Base-by-base conservation (phyloP, 1,139 yeast species). In the Torulaspora pretoriensis region DNA sequence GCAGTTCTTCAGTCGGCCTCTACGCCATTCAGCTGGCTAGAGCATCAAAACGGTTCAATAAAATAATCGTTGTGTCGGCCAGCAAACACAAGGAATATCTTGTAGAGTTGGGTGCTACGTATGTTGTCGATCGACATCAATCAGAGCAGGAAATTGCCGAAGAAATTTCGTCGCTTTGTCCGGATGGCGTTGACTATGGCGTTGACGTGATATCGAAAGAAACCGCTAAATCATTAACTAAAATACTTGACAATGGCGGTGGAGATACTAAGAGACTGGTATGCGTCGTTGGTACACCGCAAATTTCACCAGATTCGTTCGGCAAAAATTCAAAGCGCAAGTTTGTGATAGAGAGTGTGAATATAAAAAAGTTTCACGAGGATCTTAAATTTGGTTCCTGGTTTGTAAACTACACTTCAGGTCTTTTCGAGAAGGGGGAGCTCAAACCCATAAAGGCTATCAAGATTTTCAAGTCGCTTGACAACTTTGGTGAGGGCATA, bases 161-260 rank as follows among this genome's bases (percentile, higher is more conserved):
- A 42, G 55, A 55, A 35, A 35, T 59, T 17, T 10, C 42, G 4
- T 51, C 50, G 7, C 50, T 50, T 16, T 49, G 55, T 3, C 61
- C 61, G 5, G 48, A 49, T 16, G 65, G 67, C 14, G 44, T 67
- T 7, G 58, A 60, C 22, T 68, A 58, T 50, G 77, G 73, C 6
- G 65, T 73, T 38, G 78, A 73, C 55, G 71, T 74, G 47, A 73
- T 72, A 13, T 72, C 75, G 2, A 71, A 67, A 44, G 66, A 68
- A 36, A 71, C 75, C 2, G 67, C 77, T 0, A 56, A 57, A 3
- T 46, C 50, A 3, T 65, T 71, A 9, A 47, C 68, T 5, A 59
- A 60, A 14, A 49, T 71, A 5, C 51, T 72, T 46, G 49, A 56
- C 48, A 27, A 36, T 17, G 27, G 29, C 35, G 2, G 39, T 27